Evolutionary conservation across 2,329 filamentous ascomycete genomes (phyloP), one percentile per base, ranked within the genome.

Genomic region (Karstenula rhodostoma): DNA sequence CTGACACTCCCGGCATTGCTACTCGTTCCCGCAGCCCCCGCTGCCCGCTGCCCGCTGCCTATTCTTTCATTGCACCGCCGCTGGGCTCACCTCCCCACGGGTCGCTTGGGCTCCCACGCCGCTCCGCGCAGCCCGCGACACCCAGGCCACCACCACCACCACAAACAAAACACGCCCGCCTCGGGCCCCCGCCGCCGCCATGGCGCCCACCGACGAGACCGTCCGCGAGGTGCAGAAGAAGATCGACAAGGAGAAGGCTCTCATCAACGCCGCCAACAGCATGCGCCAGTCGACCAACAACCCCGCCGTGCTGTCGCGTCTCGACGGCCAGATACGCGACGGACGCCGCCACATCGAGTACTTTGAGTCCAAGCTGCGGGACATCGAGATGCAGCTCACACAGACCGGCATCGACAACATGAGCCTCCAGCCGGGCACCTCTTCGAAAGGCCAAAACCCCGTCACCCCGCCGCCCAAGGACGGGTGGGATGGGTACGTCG

Each of bases 211-310:
- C 77, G 86, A 89, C 75, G 84, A 87, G 69, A 84, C 87, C 67
- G 85, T 89, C 80, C 88, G 88, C 81, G 91, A 93, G 79, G 93
- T 99, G 82, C 89, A 91, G 82, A 91, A 90, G 84, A 98, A 99
- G 90, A 98, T 99, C 80, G 93, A 97, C 85, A 90, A 94, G 78
- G 95, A 99, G 82, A 94, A 94, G 85, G 91, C 90, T 73, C 89
- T 98, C 75, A 95, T 99, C 84, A 91, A 91, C 79, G 94, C 93
- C 73, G 94, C 94, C 70, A 95, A 92, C 81, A 88, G 91, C 72
- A 97, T 99, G 94, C 91, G 93, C 81, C 90, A 94, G 81, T 94
- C 95, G 79, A 97, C 94, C 71, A 92, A 93, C 83, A 99, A 99
- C 80, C 91, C 94, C 70, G 87, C 89, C 63, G 94, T 98, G 67